Base-by-base conservation (phyloP, 352 stramenopile genomes). In the Lagenidium sp. region DNA sequence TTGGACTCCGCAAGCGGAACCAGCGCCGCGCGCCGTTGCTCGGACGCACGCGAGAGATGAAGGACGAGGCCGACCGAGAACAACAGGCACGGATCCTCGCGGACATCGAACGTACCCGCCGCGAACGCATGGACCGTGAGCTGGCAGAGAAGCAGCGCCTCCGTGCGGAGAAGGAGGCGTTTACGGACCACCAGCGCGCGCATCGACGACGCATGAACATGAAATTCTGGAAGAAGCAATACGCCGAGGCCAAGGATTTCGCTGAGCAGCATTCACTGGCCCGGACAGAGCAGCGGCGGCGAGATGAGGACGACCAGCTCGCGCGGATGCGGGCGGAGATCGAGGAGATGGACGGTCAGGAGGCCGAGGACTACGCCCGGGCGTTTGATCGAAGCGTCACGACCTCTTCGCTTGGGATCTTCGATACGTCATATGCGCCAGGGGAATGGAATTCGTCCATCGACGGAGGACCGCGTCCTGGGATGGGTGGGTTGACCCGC, bases 211-310 rank as follows among this genome's bases (percentile, higher is more conserved):
- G 72, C n/a, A 64, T 70, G 48, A 87, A 77, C 36, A 57, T 73
- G 38, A 67, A 61, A 15, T 88, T 84, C 39, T 90, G 78, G 78
- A 52, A 80, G 42, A 82, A 82, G 43, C 72, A 90, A 16, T 59
- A 81, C 7, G 55, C 56, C 0, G 51, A 79, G 12, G 68, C 63
- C 0, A 63, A 71, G 10, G 46, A 66, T 16, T 82, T 70, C 22
- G 68, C 68, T 0, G 56, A 66, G 15, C 44, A 76, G 24, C 71
- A 83, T 20, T 63, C 47, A n/a, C 50, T 59, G 1, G 55, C 59
- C 0, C 43, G 51, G 6, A 32, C 66, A 6, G 23, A 23, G 2
- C 41, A 47, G 25, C 35, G 29, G 13, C 13, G 46, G 12, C 23
- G 65, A 7, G 41, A 55, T 12, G 68, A 75, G 43, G 40, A 59